Base-by-base conservation (phyloP, 495 filamentous ascomycete genomes). In the Trichoderma erinaceum region DNA sequence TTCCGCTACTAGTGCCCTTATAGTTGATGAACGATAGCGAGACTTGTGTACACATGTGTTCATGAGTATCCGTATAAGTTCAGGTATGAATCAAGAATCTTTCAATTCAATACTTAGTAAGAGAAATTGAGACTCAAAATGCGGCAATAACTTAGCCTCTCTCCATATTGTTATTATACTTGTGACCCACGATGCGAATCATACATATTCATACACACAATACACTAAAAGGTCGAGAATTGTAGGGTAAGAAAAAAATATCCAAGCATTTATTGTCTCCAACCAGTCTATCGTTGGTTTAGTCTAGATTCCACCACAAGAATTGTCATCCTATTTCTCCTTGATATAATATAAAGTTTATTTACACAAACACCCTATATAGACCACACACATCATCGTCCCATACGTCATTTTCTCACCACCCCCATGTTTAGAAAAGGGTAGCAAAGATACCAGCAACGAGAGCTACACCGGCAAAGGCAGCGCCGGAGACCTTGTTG, bases 401-500 rank as follows among this genome's bases (percentile, higher is more conserved):
- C 44, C n/a, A 48, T 63, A 38, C 35, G 35, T 38, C 35, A 38
- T 38, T 7, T 38, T 35, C 32, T 35, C 32, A 21, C 16, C 46
- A 18, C 2, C 63, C 15, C 13, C 41, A 12, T n/a, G 65, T 44
- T 66, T 66, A 66, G 65, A 66, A 66, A 16, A 66, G 43, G 65
- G 65, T 38, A 38, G 35, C 65, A 43, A 66, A 25, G 65, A 35
- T n/a, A 29, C 65, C 65, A 25, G 27, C 41, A 50, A 50, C 43
- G 32, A 46, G n/a, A 43, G 63, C 63, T 3, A 66, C n/a, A 41
- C 41, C 43, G 16, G 56, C 56, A 61, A 61, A 15, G 41, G 41
- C 65, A 35, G 25, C 65, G 7, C 41, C 65, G 65, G 41, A 46
- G 65, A 66, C 10, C n/a, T 52, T 50, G 56, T 18, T 61, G 32